phyloP scores from a whole-genome alignment of 352 stramenopile species.

The Pythium volutum region DNA sequence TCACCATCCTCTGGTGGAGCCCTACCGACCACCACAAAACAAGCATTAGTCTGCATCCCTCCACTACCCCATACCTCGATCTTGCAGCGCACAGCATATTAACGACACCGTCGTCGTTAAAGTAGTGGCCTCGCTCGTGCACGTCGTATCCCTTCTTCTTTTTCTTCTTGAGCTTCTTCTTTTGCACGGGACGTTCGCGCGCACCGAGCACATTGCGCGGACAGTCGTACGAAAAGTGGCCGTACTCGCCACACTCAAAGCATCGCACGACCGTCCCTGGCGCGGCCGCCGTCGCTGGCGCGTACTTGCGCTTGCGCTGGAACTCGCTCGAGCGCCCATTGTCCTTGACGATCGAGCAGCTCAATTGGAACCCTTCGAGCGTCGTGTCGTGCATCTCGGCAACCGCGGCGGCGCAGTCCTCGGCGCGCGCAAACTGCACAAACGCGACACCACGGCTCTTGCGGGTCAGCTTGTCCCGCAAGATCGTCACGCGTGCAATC shows the following conservation, averaged over 20 bases:
- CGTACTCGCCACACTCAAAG: conserved; percentile 79
- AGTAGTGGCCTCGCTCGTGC: conserved; percentile 59
- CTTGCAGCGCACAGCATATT: conserved; percentile 62
- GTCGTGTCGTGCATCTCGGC: conserved; percentile 49
- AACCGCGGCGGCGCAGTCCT: conserved; percentile 57
- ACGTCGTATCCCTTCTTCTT: conserved; percentile 65
- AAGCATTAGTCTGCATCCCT: too few species aligned
- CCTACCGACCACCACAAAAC: conserved; percentile 31
- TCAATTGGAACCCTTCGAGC: conserved; percentile 64
- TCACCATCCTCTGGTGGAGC: conserved; percentile 45
- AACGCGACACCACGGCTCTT: conserved; percentile 79
- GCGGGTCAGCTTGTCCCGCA: conserved; percentile 72
- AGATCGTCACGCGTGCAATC: conserved; percentile 70
- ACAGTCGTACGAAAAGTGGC: conserved; percentile 84
- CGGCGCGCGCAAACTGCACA: conserved; percentile 75
- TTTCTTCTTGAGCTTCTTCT: conserved; percentile 58
- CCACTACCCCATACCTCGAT: neutral
- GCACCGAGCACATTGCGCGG: conserved; percentile 77
- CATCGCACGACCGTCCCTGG: conserved; percentile 49
- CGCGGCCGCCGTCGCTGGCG: neutral
- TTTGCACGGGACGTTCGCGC: conserved; percentile 50
- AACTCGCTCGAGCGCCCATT: conserved; percentile 82
- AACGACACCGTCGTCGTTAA: conserved; percentile 57
- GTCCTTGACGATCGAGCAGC: conserved; percentile 66
- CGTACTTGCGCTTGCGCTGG: conserved; percentile 75